phyloP scores from a whole-genome alignment of 129 eudicot genomes.

The Centrapalus pauciflorus region DNA sequence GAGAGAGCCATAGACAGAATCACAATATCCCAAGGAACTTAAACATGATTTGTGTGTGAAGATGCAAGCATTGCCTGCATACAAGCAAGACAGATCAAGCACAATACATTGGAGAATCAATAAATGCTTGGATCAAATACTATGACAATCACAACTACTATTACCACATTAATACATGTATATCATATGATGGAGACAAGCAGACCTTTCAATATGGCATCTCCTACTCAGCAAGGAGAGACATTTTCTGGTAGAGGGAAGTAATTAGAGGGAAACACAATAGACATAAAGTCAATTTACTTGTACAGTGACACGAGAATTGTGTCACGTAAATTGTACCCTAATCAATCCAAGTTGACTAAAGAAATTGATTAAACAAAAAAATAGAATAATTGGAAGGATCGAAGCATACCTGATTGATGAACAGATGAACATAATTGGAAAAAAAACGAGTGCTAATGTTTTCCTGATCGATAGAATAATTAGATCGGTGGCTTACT shows the following conservation, averaged over 20 bases:
- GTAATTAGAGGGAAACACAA: no score
- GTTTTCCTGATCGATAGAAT: no score
- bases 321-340: no score
- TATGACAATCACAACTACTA: not conserved
- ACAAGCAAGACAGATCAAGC: not conserved
- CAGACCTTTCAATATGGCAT: not conserved
- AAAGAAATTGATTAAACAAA: no score
- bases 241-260: not conserved
- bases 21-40: not conserved
- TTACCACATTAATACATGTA: not conserved
- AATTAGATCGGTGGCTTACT: no score
- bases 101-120: not conserved
- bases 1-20: not conserved
- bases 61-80: not conserved
- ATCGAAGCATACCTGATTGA: no score
- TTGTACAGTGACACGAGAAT: no score
- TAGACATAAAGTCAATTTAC: no score
- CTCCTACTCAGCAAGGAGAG: not conserved
- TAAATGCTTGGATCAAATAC: not conserved
- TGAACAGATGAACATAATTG: no score
- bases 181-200: not conserved
- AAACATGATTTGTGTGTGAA: not conserved
- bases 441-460: no score
- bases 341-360: no score
- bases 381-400: no score